Base-by-base conservation (phyloP, 108 stramenopile species). In the Cyclotella sp. region DNA sequence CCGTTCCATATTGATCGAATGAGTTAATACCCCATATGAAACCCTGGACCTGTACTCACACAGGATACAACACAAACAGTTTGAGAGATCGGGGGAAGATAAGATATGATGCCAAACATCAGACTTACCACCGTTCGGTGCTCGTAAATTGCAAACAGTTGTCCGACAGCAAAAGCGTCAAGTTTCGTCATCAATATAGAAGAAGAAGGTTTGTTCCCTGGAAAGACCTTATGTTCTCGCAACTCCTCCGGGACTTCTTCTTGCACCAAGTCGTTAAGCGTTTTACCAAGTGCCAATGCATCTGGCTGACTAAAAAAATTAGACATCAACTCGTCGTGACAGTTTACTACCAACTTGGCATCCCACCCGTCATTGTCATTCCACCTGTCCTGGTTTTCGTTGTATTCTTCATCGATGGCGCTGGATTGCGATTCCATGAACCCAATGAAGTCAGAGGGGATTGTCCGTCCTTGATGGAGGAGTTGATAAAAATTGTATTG, bases 251-350 rank as follows among this genome's bases (percentile, higher is more conserved):
- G 90, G 19, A 97, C 95, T 13, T 96, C 97, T 75, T 98, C 99
- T 60, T 87, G 89, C 44, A 91, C 85, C 47, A 98, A 78, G 77
- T 98, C 97, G 40, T 86, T 90, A 15, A 88, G 61, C 0, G 91
- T 90, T 75, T 93, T 95, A 46, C 98, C 98, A 60, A 86, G 83
- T 9, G 98, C 99, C 47, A 99, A 81, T 0, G 98, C 98, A 87
- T 99, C 99, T 7, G 98, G 98, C 77, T 99, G 98, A 9, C 97
- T 98, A 83, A 99, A 99, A 78, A 99, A 99, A 83, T 99, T 96
- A 61, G 89, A 85, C 99, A 99, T 99, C 53, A 99, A 90, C 81
- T 99, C 98, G 83, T 99, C 99, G 78, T 99, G 99, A 85, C 96
- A 95, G 27, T 92, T 83, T 5, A 99, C 91, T 1, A 79, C 54